phyloP scores from a whole-genome alignment of 176 grass and related monocot genomes.

The Tillandsia leiboldiana region DNA sequence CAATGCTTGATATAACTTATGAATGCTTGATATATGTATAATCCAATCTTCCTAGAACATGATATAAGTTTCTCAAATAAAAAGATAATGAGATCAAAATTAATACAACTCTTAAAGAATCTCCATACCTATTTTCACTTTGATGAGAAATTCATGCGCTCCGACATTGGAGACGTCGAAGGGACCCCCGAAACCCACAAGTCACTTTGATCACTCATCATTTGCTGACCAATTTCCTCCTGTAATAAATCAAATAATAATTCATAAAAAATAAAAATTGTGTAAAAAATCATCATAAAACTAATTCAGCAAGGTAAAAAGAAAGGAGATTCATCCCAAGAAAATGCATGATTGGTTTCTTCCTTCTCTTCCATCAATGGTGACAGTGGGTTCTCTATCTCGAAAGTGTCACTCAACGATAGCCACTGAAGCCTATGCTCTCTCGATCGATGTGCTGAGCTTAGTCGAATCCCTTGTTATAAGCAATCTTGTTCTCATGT shows the following conservation, averaged over 20 bases:
- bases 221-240: conserved; percentile 20
- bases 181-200: conserved; percentile 16
- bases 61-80: conserved; percentile 2
- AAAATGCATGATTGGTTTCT: conserved; percentile 43
- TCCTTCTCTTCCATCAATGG: conserved; percentile 65
- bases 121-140: background rate
- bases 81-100: background rate
- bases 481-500: conserved; percentile 58
- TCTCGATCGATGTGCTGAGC: conserved; percentile 54
- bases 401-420: conserved; percentile 41
- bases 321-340: conserved; percentile 9
- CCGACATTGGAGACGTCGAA: conserved; percentile 41
- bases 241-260: background rate
- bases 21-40: conserved; percentile 12
- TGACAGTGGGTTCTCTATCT: conserved; percentile 56
- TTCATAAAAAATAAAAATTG: background rate
- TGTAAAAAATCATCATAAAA: conserved; percentile 7
- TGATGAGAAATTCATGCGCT: conserved; percentile 14
- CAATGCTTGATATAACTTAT: no score
- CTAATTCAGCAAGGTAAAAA: background rate
- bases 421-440: conserved; percentile 82
- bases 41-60: conserved; percentile 32
- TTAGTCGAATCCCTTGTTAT: conserved; percentile 41
- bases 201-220: conserved; percentile 15
- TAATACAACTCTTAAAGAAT: no score